Base-by-base conservation (phyloP, 2,329 filamentous ascomycete genomes). In the Zarea fungicola region DNA sequence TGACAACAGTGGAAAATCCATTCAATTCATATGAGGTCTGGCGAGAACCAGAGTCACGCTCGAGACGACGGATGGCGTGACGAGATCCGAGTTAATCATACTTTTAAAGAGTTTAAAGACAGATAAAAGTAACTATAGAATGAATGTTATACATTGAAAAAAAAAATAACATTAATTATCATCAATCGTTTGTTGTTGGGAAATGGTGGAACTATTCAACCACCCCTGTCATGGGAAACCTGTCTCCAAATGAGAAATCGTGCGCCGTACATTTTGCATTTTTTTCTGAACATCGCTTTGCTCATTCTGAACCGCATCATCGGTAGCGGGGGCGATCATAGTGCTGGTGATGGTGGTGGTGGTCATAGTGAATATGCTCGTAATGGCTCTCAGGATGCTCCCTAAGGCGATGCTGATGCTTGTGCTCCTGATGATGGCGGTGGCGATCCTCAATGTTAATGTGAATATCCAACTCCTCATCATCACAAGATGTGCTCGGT, bases 401-500 rank as follows among this genome's bases (percentile, higher is more conserved):
- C 23, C 19, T 29, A 13, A 42, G 23, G 13, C 46, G 46, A 14
- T 42, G 39, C 31, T 42, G 46, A n/a, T 40, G 37, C 37, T 40
- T 21, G 14, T 49, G 52, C 26, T 62, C 56, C 18, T 62, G 56
- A 51, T 60, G 41, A 19, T 41, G 55, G 5, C 54, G 52, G 25
- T 59, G 54, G n/a, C 57, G 57, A 51, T 64, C 60, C 46, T 52
- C 48, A 18, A 56, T 56, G 16, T 42, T 47, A 8, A 58, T 52
- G 18, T 42, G 46, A 11, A 58, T 54, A 16, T 57, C 58, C 37
- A 65, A 51, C 50, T 65, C 62, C 58, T 64, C 54, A 56, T 65
- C 56, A 16, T 48, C 46, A 37, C 46, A 48, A 8, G 31, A 36
- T n/a, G 37, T 35, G 46, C 46, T 48, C 22, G 46, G 46, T 8